Conservation (phyloP, 345 rosid genomes). For the Trapa bicornis region DNA sequence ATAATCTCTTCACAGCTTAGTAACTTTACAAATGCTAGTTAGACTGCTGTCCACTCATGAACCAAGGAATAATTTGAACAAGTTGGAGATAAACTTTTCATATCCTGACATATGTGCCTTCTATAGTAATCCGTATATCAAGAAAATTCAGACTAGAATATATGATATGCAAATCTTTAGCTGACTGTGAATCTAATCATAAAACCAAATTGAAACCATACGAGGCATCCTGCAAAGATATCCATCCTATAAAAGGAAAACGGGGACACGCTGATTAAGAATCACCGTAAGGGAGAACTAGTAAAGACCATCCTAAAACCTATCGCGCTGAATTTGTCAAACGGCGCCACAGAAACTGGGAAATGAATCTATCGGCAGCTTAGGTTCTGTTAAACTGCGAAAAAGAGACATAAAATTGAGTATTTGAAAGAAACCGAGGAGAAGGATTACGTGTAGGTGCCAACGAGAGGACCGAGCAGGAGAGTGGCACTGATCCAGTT, state of each 20-base stretch:
- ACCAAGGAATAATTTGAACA: background rate
- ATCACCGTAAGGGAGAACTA: background rate
- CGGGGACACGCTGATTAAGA: background rate
- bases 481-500: slow-evolving; percentile 73
- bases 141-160: background rate
- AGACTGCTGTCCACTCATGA: background rate
- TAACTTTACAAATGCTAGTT: background rate
- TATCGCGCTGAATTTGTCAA: background rate
- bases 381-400: background rate
- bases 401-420: background rate
- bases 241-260: no score
- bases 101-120: background rate
- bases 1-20: background rate
- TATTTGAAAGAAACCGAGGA: background rate
- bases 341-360: background rate
- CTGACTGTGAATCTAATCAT: background rate
- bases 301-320: background rate
- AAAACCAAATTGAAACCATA: background rate
- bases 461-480: slow-evolving; percentile 55
- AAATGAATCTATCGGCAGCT: background rate
- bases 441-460: slow-evolving; percentile 39
- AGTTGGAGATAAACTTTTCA: no score
- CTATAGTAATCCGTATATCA: background rate
- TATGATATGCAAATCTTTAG: background rate
- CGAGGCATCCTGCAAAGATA: no score